A percentile compares a stretch with the other conserved stretches of the same genome.
Conservation (phyloP, 2,329 filamentous ascomycete genomes). For the Ascochyta pisi region DNA sequence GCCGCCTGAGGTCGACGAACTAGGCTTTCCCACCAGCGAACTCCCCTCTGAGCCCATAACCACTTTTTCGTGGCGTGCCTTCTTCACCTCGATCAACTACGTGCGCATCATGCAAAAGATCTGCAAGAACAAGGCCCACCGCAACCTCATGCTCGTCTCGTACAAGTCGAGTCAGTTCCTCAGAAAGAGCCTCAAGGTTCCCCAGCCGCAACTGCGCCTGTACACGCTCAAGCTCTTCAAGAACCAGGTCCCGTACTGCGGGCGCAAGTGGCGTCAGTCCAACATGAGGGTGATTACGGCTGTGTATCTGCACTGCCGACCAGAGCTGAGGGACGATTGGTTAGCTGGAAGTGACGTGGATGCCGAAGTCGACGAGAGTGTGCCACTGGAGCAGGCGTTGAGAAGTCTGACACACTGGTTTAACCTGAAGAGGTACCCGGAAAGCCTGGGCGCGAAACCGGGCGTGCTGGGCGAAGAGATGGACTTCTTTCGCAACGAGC, state of each 20-base stretch:
- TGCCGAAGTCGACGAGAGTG: slow-evolving; percentile 88
- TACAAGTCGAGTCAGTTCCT: slow-evolving; percentile 95
- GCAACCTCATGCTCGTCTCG: slow-evolving; percentile 89
- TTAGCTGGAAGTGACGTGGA: slow-evolving; percentile 89
- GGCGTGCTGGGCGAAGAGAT: slow-evolving; percentile 53
- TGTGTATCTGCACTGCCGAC: slow-evolving; percentile 91
- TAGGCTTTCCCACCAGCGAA: slow-evolving; percentile 78
- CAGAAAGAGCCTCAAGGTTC: slow-evolving; percentile 88
- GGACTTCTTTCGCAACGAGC: slow-evolving; percentile 58
- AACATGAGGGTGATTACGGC: slow-evolving; percentile 99
- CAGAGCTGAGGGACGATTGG: slow-evolving; percentile 95
- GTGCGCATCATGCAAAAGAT: slow-evolving; percentile 97
- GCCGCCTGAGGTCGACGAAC: slow-evolving; percentile 75
- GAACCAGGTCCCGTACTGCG: slow-evolving; percentile 96
- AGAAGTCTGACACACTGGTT: slow-evolving; percentile 93
- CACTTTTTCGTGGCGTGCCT: slow-evolving; percentile 89
- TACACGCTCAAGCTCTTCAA: slow-evolving; percentile 99
- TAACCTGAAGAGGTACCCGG: slow-evolving; percentile 82
- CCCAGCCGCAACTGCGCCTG: slow-evolving; percentile 83
- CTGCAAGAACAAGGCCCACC: slow-evolving; percentile 93
- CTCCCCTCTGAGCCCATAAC: slow-evolving; percentile 80
- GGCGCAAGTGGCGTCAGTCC: slow-evolving; percentile 94
- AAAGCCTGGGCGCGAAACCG: slow-evolving; percentile 67
- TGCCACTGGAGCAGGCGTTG: slow-evolving; percentile 90
- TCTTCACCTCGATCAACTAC: slow-evolving; percentile 95